Conservation (phyloP, 1,139 yeast genomes). For the Candida sanyaensis region DNA sequence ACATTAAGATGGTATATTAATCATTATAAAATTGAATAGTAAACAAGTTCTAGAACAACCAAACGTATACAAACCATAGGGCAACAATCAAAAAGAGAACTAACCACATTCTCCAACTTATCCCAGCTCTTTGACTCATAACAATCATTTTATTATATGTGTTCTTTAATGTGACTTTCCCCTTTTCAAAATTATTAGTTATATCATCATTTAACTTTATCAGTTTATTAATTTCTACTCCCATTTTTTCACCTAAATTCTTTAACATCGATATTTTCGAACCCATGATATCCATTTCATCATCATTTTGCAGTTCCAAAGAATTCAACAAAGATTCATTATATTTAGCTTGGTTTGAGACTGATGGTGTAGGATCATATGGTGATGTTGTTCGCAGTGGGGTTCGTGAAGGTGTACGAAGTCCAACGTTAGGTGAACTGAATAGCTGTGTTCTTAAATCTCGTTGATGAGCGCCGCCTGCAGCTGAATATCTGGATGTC, state of each 20-base stretch:
- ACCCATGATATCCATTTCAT: constrained; percentile 69
- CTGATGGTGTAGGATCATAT: constrained; percentile 42
- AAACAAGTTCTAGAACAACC: constrained; percentile 49
- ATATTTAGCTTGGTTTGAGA: constrained; percentile 37
- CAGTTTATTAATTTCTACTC: constrained; percentile 79
- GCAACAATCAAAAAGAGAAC: constrained; percentile 61
- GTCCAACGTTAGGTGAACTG: constrained; percentile 29
- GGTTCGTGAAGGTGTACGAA: constrained; percentile 20
- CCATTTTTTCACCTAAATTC: constrained; percentile 73
- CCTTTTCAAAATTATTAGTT: constrained; percentile 46
- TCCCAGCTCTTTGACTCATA: constrained; percentile 83
- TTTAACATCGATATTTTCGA: constrained; percentile 72
- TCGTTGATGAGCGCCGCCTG: constrained; percentile 44
- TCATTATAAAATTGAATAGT: not conserved
- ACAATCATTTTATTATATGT: constrained; percentile 74
- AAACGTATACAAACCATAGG: constrained; percentile 78
- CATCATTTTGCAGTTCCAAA: constrained; percentile 83
- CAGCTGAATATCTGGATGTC: constrained; percentile 38
- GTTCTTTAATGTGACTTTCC: constrained; percentile 53
- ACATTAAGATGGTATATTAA: not conserved
- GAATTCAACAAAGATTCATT: constrained; percentile 63
- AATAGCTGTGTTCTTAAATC: constrained; percentile 51
- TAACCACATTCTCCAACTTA: constrained; percentile 80
- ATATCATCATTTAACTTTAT: constrained; percentile 61
- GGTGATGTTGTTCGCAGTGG: constrained; percentile 51